A percentile compares a stretch with the other conserved stretches of the same genome.
phyloP scores from a whole-genome alignment of 1,284 basidiomycete species.

The Inonotus hispidus region DNA sequence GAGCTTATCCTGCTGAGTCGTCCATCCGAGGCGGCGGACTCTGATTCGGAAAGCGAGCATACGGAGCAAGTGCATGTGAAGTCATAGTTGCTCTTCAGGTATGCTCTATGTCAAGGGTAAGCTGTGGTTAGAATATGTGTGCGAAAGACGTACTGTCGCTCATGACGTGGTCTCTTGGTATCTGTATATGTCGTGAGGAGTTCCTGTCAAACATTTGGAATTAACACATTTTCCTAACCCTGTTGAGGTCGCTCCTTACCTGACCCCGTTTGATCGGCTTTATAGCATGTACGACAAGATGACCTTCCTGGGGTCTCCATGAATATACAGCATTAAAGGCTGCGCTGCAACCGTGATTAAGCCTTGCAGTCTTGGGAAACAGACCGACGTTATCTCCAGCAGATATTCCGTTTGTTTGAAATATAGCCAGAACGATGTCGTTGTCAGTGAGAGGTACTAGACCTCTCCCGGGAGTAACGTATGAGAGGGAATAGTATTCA shows the following conservation, averaged over 20 bases:
- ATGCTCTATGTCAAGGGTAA: constrained; percentile 31
- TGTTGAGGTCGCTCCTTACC: constrained; percentile 28
- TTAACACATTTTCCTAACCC: not conserved
- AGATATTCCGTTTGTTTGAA: constrained; percentile 58
- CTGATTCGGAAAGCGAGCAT: constrained; percentile 44
- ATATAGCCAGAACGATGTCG: constrained; percentile 50
- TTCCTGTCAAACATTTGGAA: constrained; percentile 36
- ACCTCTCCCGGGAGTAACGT: constrained; percentile 42
- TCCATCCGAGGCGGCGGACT: constrained; percentile 44
- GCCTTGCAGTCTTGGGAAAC: constrained; percentile 54
- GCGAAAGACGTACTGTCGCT: constrained; percentile 39
- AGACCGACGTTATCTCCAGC: constrained; percentile 48
- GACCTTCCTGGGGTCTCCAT: constrained; percentile 43
- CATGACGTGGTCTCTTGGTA: constrained; percentile 44
- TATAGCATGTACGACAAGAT: constrained; percentile 50
- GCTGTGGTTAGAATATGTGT: not conserved
- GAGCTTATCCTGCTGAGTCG: constrained; percentile 41
- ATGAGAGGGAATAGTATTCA: constrained; percentile 49
- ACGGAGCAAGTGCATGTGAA: constrained; percentile 53
- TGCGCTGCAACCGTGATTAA: constrained; percentile 61
- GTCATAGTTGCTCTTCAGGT: constrained; percentile 44
- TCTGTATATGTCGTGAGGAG: constrained; percentile 54
- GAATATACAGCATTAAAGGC: constrained; percentile 60
- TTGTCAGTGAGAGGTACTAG: constrained; percentile 31
- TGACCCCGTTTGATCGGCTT: constrained; percentile 45